phyloP scores from a whole-genome alignment of 1,139 yeast genomes.

The Taphrina populina region DNA sequence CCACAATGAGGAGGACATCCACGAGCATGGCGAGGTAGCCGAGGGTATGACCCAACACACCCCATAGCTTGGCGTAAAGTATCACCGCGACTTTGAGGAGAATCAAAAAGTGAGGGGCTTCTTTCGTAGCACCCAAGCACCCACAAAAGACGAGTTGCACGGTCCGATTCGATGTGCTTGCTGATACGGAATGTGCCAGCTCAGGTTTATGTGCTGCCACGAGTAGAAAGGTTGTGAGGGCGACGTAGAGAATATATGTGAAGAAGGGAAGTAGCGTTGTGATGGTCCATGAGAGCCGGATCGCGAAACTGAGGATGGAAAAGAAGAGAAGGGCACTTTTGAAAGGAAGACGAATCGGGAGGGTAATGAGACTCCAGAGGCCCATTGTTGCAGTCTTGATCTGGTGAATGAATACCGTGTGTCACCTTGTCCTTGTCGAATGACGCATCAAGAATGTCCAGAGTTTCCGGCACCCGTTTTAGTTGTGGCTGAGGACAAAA shows the following conservation, averaged over 20 bases:
- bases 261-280: slow-evolving; percentile 1
- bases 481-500: no score
- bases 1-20: slow-evolving; percentile 13
- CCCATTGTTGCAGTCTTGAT: slow-evolving; percentile 6
- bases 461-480: no score
- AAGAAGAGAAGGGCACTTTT: background rate
- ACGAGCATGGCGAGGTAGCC: slow-evolving; percentile 18
- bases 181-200: background rate
- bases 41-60: background rate
- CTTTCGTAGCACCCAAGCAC: slow-evolving; percentile 1
- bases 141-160: slow-evolving; percentile 3
- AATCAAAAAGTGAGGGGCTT: slow-evolving; percentile 23
- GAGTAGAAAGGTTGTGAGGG: slow-evolving; percentile 9
- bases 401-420: no score
- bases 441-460: no score
- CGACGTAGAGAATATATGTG: slow-evolving; percentile 7
- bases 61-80: slow-evolving; percentile 1
- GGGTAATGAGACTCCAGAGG: slow-evolving; percentile 12
- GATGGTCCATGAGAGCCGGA: slow-evolving; percentile 9
- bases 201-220: slow-evolving; percentile 8
- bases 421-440: no score
- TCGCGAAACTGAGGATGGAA: slow-evolving; percentile 1
- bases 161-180: background rate
- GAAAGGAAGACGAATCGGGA: slow-evolving; percentile 6
- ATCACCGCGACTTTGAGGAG: slow-evolving; percentile 8